Conservation (phyloP, 2,329 filamentous ascomycete species). For the Aureobasidium vineae region DNA sequence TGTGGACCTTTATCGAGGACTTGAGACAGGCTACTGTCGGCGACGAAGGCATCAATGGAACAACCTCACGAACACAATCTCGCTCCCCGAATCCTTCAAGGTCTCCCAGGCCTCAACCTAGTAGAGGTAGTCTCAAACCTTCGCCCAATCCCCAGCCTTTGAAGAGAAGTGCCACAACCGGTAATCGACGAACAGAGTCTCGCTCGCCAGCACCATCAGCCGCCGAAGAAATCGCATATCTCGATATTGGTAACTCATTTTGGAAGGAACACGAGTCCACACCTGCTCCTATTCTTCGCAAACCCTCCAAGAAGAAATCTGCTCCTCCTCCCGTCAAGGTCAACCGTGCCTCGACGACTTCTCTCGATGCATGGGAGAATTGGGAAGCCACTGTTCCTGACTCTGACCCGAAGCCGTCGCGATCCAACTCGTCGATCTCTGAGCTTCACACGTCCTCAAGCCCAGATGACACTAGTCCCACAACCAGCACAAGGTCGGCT, state of each 20-base stretch:
- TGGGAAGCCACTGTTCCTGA: slow-evolving; percentile 51
- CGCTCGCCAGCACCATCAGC: slow-evolving; percentile 12
- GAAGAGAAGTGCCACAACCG: slow-evolving; percentile 25
- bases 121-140: slow-evolving; percentile 5
- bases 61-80: slow-evolving; percentile 21
- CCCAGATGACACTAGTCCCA: slow-evolving; percentile 38
- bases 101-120: slow-evolving; percentile 17
- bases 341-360: slow-evolving; percentile 41
- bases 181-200: slow-evolving; percentile 9
- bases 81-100: slow-evolving; percentile 14
- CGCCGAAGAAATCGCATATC: slow-evolving; percentile 29
- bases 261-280: slow-evolving; percentile 46
- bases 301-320: slow-evolving; percentile 24
- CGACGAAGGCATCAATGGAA: slow-evolving; percentile 63
- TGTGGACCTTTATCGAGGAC: slow-evolving; percentile 95
- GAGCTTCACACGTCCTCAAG: slow-evolving; percentile 41
- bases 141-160: slow-evolving; percentile 2
- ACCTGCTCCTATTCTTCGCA: slow-evolving; percentile 16
- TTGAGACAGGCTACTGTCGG: slow-evolving; percentile 93
- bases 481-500: slow-evolving; percentile 13
- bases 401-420: slow-evolving; percentile 31
- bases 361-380: slow-evolving; percentile 47
- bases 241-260: slow-evolving; percentile 44
- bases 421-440: slow-evolving; percentile 49
- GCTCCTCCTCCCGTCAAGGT: slow-evolving; percentile 31